Evolutionary conservation across 495 filamentous ascomycete species (phyloP), one percentile per base, ranked within the genome.

Genomic region (Penicillium alfredii): DNA sequence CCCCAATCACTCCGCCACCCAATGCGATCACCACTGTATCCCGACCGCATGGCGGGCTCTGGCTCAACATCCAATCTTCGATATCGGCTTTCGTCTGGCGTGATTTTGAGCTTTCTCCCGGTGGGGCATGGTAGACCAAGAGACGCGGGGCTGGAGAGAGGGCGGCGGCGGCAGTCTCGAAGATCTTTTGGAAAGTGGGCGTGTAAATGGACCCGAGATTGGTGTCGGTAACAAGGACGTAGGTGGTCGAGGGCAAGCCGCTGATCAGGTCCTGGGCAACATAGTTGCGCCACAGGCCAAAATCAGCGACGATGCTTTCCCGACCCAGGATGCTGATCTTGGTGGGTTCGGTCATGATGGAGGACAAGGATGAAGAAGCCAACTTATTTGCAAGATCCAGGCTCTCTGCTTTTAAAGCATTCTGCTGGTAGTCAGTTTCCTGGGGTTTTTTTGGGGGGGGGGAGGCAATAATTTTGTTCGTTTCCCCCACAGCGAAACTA

Each of bases 1-100:
- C 92, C 13, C 92, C 92, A 66, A 98, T 94, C 15, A 98, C 93
- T 33, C 92, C 92, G 42, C 92, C 92, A n/a, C 92, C 92, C 9
- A 98, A 72, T 11, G 92, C 92, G 60, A 98, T 86, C 34, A 98
- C 77, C 28, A 98, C 84, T 1, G 88, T 94, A 60, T 98, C 92
- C 31, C 92, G 76, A 12, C 90, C 94, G 72, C 88, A 97, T 58
- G 70, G 71, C 6, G 71, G 71, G 34, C 49, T 65, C 40, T 96
- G 76, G 42, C 81, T 76, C 31, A 96, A 72, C 83, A 98, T 84
- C 93, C 93, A 98, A 66, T 97, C 89, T 58, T 97, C 89, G 44
- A 97, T 86, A 53, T 88, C 84, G 30, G 82, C 90, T 62, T 96
- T 96, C 13, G 90, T 96, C 54, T 83, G 78, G 47, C 90, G 74